Evolutionary conservation across 805 yeast species (phyloP), one percentile per base, ranked within the genome.

Genomic region (Groenewaldozyma salmanticensis): DNA sequence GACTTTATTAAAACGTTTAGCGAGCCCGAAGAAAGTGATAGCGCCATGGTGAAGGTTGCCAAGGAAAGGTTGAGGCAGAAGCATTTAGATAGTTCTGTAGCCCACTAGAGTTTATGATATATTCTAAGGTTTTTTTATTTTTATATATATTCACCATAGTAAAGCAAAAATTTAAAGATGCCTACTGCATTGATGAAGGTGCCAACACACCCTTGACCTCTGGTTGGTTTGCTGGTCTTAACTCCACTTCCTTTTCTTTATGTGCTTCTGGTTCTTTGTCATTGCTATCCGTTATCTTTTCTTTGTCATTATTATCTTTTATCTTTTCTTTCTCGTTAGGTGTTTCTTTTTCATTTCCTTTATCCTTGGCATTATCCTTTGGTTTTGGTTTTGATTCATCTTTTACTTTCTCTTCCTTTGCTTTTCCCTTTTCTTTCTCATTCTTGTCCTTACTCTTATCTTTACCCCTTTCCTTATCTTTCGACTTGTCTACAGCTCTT

Each of bases 401-500:
- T 4, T 11, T 18, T 9, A 15, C 6, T 15, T 27, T 22, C 31
- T 40, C 31, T 17, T 16, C 15, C 21, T 18, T 41, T 4, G 22
- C 37, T 5, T 17, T 34, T 21, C 24, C n/a, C 18, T 40, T 42
- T 31, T 39, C 35, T 13, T 39, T 24, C 24, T 35, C 34, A 17
- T 42, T 39, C 24, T 32, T 40, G 4, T 21, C 31, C 6, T 20
- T 13, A 35, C 29, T 40, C 27, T 27, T n/a, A n/a, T 21, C 32
- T 17, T 21, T 16, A 22, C 33, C 19, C 32, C 35, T 35, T 22
- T 36, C 35, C 27, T 36, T 44, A 15, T 32, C 37, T 34, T 46
- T 45, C 4, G 42, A 29, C 19, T 40, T 36, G 21, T 32, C 37
- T 3, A 41, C 45, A 4, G 43, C 40, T 33, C 33, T 37, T 20